Evolutionary conservation across 163 green algal genomes (phyloP).

Genomic region (Chlorella variabilis): DNA sequence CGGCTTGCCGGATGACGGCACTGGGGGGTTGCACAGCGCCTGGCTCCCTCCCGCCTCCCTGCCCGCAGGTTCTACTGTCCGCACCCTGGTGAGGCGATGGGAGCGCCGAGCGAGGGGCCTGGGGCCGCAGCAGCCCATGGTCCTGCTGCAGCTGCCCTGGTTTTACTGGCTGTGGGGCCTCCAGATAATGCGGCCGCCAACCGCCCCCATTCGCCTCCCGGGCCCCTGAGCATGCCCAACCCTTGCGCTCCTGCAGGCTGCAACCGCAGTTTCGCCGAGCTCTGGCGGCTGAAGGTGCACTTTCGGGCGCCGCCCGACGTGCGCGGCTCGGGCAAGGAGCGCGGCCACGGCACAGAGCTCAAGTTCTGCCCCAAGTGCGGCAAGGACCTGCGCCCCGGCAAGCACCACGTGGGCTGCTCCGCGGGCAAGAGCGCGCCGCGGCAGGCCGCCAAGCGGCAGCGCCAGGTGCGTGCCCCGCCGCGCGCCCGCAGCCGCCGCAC

Average conservation of each 20-base stretch:
- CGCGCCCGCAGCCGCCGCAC: neutral
- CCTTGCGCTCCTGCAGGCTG: slow-evolving; percentile 51
- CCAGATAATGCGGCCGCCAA: too few relatives aligned
- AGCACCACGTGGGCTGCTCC: slow-evolving; percentile 87
- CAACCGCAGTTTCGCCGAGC: slow-evolving; percentile 72
- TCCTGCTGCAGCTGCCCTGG: too few relatives aligned
- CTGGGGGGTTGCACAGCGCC: neutral
- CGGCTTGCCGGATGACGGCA: neutral
- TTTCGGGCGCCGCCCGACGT: slow-evolving; percentile 84
- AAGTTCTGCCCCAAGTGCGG: slow-evolving; percentile 84
- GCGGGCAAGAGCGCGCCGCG: slow-evolving; percentile 63
- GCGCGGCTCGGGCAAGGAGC: slow-evolving; percentile 84
- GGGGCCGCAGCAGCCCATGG: too few relatives aligned
- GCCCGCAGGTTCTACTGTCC: slow-evolving; percentile 50
- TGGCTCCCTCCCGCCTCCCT: neutral
- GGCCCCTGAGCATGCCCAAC: too few relatives aligned
- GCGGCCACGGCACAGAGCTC: slow-evolving; percentile 85
- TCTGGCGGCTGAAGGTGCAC: slow-evolving; percentile 69
- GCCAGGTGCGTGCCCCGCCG: slow-evolving; percentile 46
- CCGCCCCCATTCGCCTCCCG: too few relatives aligned
- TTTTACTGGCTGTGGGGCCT: neutral
- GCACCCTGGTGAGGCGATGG: slow-evolving; percentile 21
- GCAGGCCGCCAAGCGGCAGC: slow-evolving; percentile 62
- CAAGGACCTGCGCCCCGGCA: slow-evolving; percentile 81
- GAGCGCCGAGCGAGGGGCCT: too few relatives aligned